These are phyloP conservation scores for Rhizopus sp. DNA, from an alignment of 371 early-diverging fungal species.

Conservation along the genomic window DNA sequence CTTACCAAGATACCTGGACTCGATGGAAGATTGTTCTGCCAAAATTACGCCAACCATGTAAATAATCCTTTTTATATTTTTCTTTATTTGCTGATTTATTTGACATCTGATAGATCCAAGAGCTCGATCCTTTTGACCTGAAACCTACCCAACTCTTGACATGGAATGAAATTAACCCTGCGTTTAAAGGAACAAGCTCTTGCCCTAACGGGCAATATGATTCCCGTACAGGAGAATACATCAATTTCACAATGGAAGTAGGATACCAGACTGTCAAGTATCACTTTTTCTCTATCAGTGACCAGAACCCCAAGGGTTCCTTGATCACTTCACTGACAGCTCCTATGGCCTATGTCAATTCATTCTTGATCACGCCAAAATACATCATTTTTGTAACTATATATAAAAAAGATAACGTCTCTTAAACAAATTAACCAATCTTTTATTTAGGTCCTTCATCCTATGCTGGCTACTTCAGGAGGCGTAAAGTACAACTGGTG, in stretches of 20 bases:
- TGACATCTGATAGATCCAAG: slow-evolving; percentile 55
- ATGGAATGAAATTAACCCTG: slow-evolving; percentile 69
- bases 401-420: neutral
- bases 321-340: slow-evolving; percentile 66
- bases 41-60: slow-evolving; percentile 64
- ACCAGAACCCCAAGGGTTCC: slow-evolving; percentile 65
- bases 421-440: neutral
- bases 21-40: slow-evolving; percentile 60
- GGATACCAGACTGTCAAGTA: slow-evolving; percentile 67
- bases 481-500: slow-evolving; percentile 73
- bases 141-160: slow-evolving; percentile 66
- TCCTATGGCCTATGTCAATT: slow-evolving; percentile 70
- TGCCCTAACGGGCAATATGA: slow-evolving; percentile 75
- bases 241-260: slow-evolving; percentile 74
- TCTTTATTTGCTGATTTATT: slow-evolving; percentile 7
- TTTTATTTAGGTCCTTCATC: slow-evolving; percentile 46
- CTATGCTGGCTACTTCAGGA: slow-evolving; percentile 57
- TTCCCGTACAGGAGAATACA: slow-evolving; percentile 67
- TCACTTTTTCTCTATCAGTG: slow-evolving; percentile 65
- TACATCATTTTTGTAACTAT: slow-evolving; percentile 66
- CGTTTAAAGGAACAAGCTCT: slow-evolving; percentile 69
- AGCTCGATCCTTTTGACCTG: slow-evolving; percentile 75
- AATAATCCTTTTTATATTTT: neutral
- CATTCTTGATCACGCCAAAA: slow-evolving; percentile 69
- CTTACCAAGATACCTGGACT: slow-evolving; percentile 52